These are phyloP conservation scores for Candida albicans DNA, from an alignment of 1,139 yeast species.

Conservation along the genomic window DNA sequence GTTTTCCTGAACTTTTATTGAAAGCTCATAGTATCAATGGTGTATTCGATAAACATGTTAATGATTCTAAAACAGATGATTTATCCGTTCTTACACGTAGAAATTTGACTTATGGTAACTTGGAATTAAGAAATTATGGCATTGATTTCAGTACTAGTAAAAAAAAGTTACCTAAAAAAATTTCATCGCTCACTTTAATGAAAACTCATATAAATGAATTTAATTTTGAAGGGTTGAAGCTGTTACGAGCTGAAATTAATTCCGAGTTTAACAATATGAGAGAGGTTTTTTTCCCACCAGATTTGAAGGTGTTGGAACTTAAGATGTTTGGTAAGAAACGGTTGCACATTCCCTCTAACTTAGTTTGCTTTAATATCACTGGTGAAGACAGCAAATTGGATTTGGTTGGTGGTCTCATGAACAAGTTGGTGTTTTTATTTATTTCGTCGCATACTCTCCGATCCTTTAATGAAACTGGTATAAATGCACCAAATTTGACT, in stretches of 20 bases:
- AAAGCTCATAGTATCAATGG: neutral
- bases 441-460: neutral
- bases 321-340: neutral
- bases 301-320: neutral
- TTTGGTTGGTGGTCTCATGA: neutral
- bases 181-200: neutral
- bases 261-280: too few relatives aligned
- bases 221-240: neutral
- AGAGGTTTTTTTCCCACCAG: neutral
- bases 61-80: neutral
- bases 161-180: neutral
- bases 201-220: neutral
- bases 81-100: neutral
- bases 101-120: neutral
- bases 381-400: too few relatives aligned
- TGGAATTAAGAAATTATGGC: neutral
- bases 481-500: neutral
- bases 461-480: neutral
- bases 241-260: neutral
- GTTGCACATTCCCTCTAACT: too few relatives aligned
- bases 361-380: too few relatives aligned
- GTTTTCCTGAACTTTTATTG: neutral
- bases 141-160: neutral
- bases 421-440: neutral
- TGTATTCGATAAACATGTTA: neutral